Conservation (phyloP, 176 grass and related monocot genomes). For the Oryza rufipogon region DNA sequence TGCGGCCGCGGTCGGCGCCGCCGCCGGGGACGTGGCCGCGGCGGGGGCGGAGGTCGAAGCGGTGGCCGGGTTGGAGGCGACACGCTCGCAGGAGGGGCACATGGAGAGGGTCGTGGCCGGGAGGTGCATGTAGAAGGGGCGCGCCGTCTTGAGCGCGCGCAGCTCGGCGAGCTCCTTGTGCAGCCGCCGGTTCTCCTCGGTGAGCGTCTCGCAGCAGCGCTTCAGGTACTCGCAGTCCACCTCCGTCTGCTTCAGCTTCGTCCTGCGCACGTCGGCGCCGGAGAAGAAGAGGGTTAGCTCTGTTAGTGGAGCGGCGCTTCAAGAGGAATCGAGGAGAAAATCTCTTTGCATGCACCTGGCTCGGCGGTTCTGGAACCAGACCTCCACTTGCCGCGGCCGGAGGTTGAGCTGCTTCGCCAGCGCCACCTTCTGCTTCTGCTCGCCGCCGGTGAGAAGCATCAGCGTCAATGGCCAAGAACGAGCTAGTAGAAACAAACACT, state of each 20-base stretch:
- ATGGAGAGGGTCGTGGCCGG: constrained; percentile 94
- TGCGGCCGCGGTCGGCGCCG: background rate
- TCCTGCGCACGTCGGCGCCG: constrained; percentile 45
- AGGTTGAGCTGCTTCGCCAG: constrained; percentile 71
- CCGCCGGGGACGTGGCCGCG: background rate
- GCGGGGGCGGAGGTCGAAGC: constrained; percentile 27
- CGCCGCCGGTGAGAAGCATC: background rate
- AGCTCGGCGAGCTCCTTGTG: constrained; percentile 89
- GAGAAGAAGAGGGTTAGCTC: constrained; percentile 16
- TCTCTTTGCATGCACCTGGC: constrained; percentile 49
- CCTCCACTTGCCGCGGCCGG: constrained; percentile 69
- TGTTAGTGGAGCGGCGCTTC: no score
- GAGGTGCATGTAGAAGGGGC: constrained; percentile 83
- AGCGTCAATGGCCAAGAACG: background rate
- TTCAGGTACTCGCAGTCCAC: constrained; percentile 89
- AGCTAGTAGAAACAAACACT: background rate
- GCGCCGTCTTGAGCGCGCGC: constrained; percentile 66
- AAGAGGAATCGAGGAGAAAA: no score
- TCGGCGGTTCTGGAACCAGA: constrained; percentile 82
- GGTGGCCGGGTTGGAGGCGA: constrained; percentile 43
- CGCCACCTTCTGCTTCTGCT: constrained; percentile 69
- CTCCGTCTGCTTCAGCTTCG: constrained; percentile 94
- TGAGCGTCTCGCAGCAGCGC: constrained; percentile 83
- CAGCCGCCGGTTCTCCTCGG: constrained; percentile 84
- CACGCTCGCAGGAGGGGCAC: constrained; percentile 94